A percentile compares a stretch with the other conserved stretches of the same genome.
These are phyloP conservation scores for Graphilbum fragrans DNA, from an alignment of 2,329 filamentous ascomycete genomes.

Conservation along the genomic window DNA sequence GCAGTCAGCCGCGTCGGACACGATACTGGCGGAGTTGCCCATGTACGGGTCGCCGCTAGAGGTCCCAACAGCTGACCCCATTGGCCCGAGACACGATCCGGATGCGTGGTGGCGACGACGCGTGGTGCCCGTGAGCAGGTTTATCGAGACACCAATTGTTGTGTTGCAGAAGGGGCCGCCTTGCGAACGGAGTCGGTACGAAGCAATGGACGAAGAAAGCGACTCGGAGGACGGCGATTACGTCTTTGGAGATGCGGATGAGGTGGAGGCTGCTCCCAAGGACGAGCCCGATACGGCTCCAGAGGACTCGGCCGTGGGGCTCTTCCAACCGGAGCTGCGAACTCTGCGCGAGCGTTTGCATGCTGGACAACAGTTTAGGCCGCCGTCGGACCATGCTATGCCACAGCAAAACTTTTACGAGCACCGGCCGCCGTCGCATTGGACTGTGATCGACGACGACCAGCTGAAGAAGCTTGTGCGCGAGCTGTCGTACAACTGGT, in stretches of 20 bases:
- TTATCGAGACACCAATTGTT: slow-evolving; percentile 67
- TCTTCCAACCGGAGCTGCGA: slow-evolving; percentile 86
- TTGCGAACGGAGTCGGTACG: slow-evolving; percentile 69
- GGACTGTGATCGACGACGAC: slow-evolving; percentile 83
- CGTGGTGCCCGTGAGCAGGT: slow-evolving; percentile 78
- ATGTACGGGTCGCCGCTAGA: slow-evolving; percentile 58
- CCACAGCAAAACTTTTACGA: slow-evolving; percentile 86
- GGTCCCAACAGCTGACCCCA: slow-evolving; percentile 44
- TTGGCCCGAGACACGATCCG: slow-evolving; percentile 43
- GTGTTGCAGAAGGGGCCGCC: slow-evolving; percentile 54
- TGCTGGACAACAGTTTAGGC: slow-evolving; percentile 83
- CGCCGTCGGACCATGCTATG: slow-evolving; percentile 85
- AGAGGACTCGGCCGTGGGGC: slow-evolving; percentile 41
- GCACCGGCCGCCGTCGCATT: slow-evolving; percentile 74
- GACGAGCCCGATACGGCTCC: not conserved
- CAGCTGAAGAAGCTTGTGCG: slow-evolving; percentile 74
- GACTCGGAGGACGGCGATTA: slow-evolving; percentile 22
- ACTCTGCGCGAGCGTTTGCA: slow-evolving; percentile 81
- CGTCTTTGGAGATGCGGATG: slow-evolving; percentile 17
- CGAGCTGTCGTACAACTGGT: slow-evolving; percentile 97
- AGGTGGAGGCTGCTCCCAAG: not conserved
- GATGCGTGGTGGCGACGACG: slow-evolving; percentile 64
- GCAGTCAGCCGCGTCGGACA: slow-evolving; percentile 61
- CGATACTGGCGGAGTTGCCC: slow-evolving; percentile 68
- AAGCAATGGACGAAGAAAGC: slow-evolving; percentile 58